Evolutionary conservation across 257 asterid genomes (phyloP), one percentile per base, ranked within the genome.

Genomic region (Anisodus tanguticus): DNA sequence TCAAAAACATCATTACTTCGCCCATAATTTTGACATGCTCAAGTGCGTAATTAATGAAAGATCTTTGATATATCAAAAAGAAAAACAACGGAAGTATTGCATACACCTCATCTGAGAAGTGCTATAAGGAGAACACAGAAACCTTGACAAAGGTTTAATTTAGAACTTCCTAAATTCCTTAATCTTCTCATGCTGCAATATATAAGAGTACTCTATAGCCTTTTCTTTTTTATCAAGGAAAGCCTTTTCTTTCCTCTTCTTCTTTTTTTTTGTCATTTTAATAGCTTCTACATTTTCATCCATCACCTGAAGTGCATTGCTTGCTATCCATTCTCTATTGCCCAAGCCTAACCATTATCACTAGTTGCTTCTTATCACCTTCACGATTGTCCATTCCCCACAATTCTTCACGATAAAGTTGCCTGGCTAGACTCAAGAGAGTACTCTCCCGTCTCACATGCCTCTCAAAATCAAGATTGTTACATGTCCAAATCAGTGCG

Each of bases 381-480:
- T 51, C 57, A 51, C 9, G 57, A 51, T 13, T 51, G 15, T 10
- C 57, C 57, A 51, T 51, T 51, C 57, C 57, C 54, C 78, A 41
- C 26, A 69, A 15, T 9, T 69, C 35, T 31, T 31, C 35, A 31
- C 1, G 35, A 31, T 31, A 1, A 39, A 16, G 78, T 69, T 39
- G 16, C 15, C 54, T 69, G 7, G 78, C 54, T 41, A 69, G 15
- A 69, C 54, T 41, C 78, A 7, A 69, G 54, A 69, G 54, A 69
- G 9, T 69, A 47, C 54, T 39, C 31, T 39, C 78, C 78, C 31
- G 2, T n/a, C 78, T 41, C 78, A 8, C 2, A 69, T 69, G 22
- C 53, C 78, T 17, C 78, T 69, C 53, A 39, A 69, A 39, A 16
- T 69, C 77, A 39, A 69, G 53, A 69, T 69, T 69, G 77, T 69